Evolutionary conservation across 148 eudicot genomes (phyloP), one percentile per base, ranked within the genome.

Genomic region (Cornus controversa): DNA sequence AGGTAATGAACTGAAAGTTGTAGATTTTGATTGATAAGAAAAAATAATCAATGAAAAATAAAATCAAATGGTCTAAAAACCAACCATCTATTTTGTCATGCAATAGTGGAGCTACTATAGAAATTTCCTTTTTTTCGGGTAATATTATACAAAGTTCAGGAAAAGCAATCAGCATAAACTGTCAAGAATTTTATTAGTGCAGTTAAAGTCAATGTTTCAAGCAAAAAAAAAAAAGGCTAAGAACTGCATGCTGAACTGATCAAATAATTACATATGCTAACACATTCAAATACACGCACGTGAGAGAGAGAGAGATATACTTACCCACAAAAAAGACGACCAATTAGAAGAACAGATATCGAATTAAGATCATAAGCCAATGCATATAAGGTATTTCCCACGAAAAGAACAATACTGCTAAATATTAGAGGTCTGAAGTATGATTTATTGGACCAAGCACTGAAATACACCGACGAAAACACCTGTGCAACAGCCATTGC

Each of bases 371-470:
- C 94, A 78, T 85, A 92, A 50, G 97, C 97, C 79, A 90, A 54
- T 28, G 97, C 97, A 78, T 92, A 92, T 85, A 92, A 15, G 58
- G 67, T 57, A 67, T 92, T 92, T 62, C 97, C 97, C 74, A 84
- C 70, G 72, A 87, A 69, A 57, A 92, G 91, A 50, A 89, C 92
- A 60, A 90, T 82, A 77, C 94, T 92, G 84, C 97, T 92, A 68
- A 92, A 92, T 54, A 92, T 72, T 45, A 92, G 85, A 75, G 97
- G 97, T 79, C 77, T 87, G 85, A 86, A 86, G 71, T 92, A 92
- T 26, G 97, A 92, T 78, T 53, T 92, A 70, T 92, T 92, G n/a
- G 97, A 90, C 97, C 97, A 92, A 76, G 97, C 97, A 84, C 97
- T 92, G 82, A 92, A 92, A 80, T 92, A 90, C 29, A 92, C 91